Base-by-base conservation (phyloP, 2,329 filamentous ascomycete species). In the Fusarium falciforme region DNA sequence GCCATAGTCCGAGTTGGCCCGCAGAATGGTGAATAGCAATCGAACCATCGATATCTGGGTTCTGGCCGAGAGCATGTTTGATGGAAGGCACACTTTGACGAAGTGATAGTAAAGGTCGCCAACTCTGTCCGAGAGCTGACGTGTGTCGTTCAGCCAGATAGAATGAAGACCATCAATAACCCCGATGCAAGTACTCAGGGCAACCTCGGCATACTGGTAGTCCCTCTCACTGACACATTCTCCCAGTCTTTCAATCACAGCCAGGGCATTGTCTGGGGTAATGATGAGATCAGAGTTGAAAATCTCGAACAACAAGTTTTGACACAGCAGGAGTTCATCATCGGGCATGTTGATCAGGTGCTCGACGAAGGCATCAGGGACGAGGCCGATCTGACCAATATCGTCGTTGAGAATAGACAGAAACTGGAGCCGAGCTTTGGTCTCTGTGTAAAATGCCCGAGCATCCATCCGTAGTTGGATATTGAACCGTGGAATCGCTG, bases 71-170 rank as follows among this genome's bases (percentile, higher is more conserved):
- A 94, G 87, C 40, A 93, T 87, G 52, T 91, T 91, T 52, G 89
- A 92, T 7, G 89, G 87, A 29, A 98, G 83, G 33, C 91, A 89
- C 20, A 87, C 87, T 63, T 90, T 89, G 55, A 95, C 88, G 73
- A 96, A 92, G 85, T 94, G 94, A 52, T 89, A 84, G 81, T 98
- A 98, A 22, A 98, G 84, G 69, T 97, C 92, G 22, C 91, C 89
- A 5, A 92, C 93, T 44, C 89, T 87, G 4, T 89, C 88, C n/a
- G 87, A 88, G 4, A 98, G 84, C 1, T 90, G 85, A 36, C 88
- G 87, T 25, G 86, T 84, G 44, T 88, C 86, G 25, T 89, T 86
- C 2, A 87, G 83, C 94, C 94, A 96, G 42, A 90, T 84, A 14
- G 84, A 81, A 42, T 90, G 88, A 61, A 94, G 87, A 38, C 88